phyloP scores from a whole-genome alignment of 2,329 filamentous ascomycete genomes.

The Diplodia mutila region DNA sequence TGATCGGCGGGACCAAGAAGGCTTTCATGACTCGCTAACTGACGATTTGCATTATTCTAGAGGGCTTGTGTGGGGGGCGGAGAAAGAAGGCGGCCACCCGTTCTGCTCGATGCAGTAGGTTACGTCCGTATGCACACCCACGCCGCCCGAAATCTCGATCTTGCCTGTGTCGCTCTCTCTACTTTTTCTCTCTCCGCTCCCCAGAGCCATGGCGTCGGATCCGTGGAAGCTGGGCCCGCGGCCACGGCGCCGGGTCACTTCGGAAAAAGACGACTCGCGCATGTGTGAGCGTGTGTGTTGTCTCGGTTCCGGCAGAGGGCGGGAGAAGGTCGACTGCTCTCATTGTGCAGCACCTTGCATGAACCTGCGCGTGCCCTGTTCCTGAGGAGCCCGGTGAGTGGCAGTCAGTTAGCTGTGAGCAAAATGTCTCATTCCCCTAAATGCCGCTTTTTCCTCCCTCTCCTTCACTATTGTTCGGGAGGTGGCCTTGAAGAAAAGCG shows the following conservation, averaged over 20 bases:
- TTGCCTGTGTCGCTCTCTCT: not conserved
- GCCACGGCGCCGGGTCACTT: not conserved
- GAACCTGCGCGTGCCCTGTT: not conserved
- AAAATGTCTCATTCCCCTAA: too few relatives aligned
- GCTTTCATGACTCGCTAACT: too few relatives aligned
- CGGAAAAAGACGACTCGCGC: not conserved
- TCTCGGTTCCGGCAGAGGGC: not conserved
- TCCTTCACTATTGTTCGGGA: not conserved
- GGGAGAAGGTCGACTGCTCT: not conserved
- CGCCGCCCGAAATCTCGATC: not conserved
- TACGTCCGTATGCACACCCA: not conserved
- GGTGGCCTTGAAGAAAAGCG: slow-evolving; percentile 1
- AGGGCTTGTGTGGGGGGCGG: too few relatives aligned
- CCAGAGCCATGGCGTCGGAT: not conserved
- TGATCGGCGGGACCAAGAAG: too few relatives aligned
- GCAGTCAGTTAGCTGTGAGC: too few relatives aligned
- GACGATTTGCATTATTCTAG: too few relatives aligned
- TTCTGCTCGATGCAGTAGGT: not conserved
- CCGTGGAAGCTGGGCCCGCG: not conserved
- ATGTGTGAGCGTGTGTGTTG: not conserved
- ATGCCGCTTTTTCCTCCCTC: too few relatives aligned
- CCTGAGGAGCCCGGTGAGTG: too few relatives aligned
- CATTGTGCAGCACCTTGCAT: not conserved
- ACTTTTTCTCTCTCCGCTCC: not conserved
- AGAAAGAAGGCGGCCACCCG: not conserved